A percentile compares a stretch with the other conserved stretches of the same genome.
These are phyloP conservation scores for Phialocephala sp. DNA, from an alignment of 2,329 filamentous ascomycete species.

Conservation along the genomic window DNA sequence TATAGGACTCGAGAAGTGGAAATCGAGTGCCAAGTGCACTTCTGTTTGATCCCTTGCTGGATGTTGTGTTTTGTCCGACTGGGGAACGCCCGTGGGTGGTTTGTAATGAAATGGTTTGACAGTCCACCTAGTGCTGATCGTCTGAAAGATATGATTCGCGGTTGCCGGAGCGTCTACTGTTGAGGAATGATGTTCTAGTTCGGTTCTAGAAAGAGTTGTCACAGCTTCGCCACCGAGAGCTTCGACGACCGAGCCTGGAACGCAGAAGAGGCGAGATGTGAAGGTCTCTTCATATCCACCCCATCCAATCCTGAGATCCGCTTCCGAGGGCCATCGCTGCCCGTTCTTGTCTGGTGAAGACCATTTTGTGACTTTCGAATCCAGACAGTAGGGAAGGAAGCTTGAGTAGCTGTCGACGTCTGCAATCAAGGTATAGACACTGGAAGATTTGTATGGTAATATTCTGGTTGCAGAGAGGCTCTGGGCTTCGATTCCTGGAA, in stretches of 20 bases:
- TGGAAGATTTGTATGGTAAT: constrained; percentile 72
- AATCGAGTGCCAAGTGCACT: constrained; percentile 78
- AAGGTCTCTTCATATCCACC: constrained; percentile 84
- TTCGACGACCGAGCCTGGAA: constrained; percentile 75
- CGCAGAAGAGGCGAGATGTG: constrained; percentile 78
- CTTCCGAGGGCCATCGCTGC: constrained; percentile 71
- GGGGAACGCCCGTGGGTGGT: constrained; percentile 47
- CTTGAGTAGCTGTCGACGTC: constrained; percentile 82
- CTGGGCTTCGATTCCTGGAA: constrained; percentile 54
- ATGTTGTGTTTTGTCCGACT: constrained; percentile 37
- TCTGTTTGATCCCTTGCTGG: constrained; percentile 62
- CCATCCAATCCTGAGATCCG: constrained; percentile 85
- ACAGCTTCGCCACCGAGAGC: constrained; percentile 69
- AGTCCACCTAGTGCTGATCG: constrained; percentile 73
- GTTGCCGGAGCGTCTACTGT: constrained; percentile 45
- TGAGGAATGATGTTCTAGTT: constrained; percentile 49
- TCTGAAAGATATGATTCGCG: constrained; percentile 65
- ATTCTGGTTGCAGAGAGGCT: constrained; percentile 74
- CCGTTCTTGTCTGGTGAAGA: constrained; percentile 56
- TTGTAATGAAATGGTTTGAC: constrained; percentile 58
- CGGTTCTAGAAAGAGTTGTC: constrained; percentile 49
- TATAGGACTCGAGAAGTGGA: constrained; percentile 86
- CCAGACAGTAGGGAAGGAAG: constrained; percentile 92
- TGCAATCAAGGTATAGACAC: constrained; percentile 85
- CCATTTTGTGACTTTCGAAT: constrained; percentile 78